These are phyloP conservation scores for Tetrastigma voinierianum DNA, from an alignment of 164 flowering plant genomes.

Conservation along the genomic window DNA sequence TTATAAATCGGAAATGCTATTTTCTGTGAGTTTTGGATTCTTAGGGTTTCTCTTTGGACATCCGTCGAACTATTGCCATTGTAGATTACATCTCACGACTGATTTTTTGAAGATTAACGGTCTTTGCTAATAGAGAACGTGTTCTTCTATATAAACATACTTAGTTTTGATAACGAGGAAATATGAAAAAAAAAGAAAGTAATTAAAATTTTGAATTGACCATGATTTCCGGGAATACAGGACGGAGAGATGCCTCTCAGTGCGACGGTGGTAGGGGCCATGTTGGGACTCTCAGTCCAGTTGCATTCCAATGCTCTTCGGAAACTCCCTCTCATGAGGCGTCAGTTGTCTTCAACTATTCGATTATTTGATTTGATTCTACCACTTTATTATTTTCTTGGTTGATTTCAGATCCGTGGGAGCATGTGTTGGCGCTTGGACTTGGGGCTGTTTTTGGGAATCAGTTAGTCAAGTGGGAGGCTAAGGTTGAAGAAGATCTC, in stretches of 20 bases:
- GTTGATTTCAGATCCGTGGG: constrained; percentile 85
- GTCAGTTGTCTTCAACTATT: constrained; percentile 29
- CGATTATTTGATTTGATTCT: background rate
- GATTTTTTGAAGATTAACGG: too few relatives aligned
- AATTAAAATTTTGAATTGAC: too few relatives aligned
- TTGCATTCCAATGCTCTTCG: constrained; percentile 95
- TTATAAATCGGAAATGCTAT: too few relatives aligned
- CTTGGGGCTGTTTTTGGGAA: constrained; percentile 72
- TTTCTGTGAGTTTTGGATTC: too few relatives aligned
- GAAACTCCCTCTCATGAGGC: constrained; percentile 93
- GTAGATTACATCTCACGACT: too few relatives aligned
- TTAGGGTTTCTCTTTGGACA: too few relatives aligned
- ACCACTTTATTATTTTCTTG: background rate
- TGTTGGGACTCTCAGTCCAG: constrained; percentile 87
- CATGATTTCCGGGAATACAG: background rate
- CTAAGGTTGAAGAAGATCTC: constrained; percentile 74
- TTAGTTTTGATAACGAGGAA: too few relatives aligned
- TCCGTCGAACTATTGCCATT: too few relatives aligned
- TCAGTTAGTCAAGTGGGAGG: constrained; percentile 93
- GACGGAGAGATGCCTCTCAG: constrained; percentile 48
- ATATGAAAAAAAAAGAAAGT: background rate
- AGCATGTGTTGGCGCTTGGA: constrained; percentile 89
- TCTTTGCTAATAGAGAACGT: too few relatives aligned
- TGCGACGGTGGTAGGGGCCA: constrained; percentile 76
- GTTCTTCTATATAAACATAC: too few relatives aligned